phyloP scores from a whole-genome alignment of 2,329 filamentous ascomycete species.

The Grosmannia huntii region DNA sequence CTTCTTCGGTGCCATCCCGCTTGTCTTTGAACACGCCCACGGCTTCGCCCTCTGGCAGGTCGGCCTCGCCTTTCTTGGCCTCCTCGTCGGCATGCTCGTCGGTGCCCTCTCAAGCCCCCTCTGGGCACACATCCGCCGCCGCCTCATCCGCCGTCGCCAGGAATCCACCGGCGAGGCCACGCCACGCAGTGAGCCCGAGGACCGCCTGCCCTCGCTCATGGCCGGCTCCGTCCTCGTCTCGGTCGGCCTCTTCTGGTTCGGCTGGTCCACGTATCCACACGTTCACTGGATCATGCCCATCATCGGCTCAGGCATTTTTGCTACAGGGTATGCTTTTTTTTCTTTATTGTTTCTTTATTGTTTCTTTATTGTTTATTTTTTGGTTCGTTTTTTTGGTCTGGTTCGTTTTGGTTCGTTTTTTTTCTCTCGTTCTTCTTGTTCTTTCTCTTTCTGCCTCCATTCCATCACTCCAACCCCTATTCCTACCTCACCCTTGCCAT shows the following conservation, averaged over 20 bases:
- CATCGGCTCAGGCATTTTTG: slow-evolving; percentile 60
- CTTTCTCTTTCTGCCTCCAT: neutral
- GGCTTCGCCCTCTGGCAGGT: slow-evolving; percentile 67
- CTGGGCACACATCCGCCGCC: slow-evolving; percentile 48
- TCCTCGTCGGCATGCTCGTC: slow-evolving; percentile 54
- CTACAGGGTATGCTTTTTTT: slow-evolving; percentile 44
- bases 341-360: neutral
- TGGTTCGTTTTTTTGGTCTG: neutral
- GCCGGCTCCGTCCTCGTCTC: slow-evolving; percentile 66
- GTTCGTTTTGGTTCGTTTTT: neutral
- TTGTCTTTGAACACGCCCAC: slow-evolving; percentile 65
- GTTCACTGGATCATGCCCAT: slow-evolving; percentile 70
- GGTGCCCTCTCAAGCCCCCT: slow-evolving; percentile 52
- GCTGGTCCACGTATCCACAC: slow-evolving; percentile 63
- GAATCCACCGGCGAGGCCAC: slow-evolving; percentile 37
- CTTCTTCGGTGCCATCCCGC: slow-evolving; percentile 78
- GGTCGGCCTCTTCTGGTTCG: slow-evolving; percentile 76
- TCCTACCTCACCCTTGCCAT: neutral
- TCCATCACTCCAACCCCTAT: neutral
- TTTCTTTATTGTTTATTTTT: no score
- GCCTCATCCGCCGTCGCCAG: slow-evolving; percentile 42
- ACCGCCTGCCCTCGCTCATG: slow-evolving; percentile 65
- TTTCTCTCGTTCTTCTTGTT: neutral
- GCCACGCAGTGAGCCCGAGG: slow-evolving; percentile 65
- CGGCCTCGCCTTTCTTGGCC: slow-evolving; percentile 65